A percentile compares a stretch with the other conserved stretches of the same genome.
These are phyloP conservation scores for Camelina neglecta DNA, from an alignment of 345 rosid genomes.

Conservation along the genomic window DNA sequence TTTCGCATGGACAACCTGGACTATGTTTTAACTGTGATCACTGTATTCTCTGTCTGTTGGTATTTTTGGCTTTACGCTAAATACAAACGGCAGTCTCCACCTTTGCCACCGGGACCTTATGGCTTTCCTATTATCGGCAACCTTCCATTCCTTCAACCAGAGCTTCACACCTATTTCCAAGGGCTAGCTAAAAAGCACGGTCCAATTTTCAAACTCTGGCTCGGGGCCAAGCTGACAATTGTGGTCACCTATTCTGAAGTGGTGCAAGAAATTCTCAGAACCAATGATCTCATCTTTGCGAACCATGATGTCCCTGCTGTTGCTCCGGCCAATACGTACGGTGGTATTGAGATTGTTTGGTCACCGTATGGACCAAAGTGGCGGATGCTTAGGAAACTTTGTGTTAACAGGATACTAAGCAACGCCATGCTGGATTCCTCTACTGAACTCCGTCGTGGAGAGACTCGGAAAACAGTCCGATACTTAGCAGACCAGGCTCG, in stretches of 20 bases:
- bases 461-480: too few relatives aligned
- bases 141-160: slow-evolving; percentile 37
- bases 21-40: neutral
- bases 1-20: neutral
- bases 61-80: neutral
- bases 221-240: slow-evolving; percentile 37
- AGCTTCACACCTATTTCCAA: slow-evolving; percentile 36
- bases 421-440: neutral
- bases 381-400: neutral
- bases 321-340: slow-evolving; percentile 1
- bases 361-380: slow-evolving; percentile 16
- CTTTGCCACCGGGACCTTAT: slow-evolving; percentile 38
- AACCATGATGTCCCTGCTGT: slow-evolving; percentile 37
- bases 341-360: slow-evolving; percentile 34
- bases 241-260: slow-evolving; percentile 32
- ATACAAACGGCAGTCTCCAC: neutral
- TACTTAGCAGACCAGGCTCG: too few relatives aligned
- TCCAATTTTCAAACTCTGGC: slow-evolving; percentile 43
- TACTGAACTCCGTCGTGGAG: neutral
- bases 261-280: slow-evolving; percentile 30
- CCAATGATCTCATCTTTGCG: slow-evolving; percentile 36
- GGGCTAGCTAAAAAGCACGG: slow-evolving; percentile 36
- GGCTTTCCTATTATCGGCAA: slow-evolving; percentile 45
- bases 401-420: too few relatives aligned
- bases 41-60: slow-evolving; percentile 1